phyloP scores from a whole-genome alignment of 1,284 basidiomycete species.

The Phlebopus sp. region DNA sequence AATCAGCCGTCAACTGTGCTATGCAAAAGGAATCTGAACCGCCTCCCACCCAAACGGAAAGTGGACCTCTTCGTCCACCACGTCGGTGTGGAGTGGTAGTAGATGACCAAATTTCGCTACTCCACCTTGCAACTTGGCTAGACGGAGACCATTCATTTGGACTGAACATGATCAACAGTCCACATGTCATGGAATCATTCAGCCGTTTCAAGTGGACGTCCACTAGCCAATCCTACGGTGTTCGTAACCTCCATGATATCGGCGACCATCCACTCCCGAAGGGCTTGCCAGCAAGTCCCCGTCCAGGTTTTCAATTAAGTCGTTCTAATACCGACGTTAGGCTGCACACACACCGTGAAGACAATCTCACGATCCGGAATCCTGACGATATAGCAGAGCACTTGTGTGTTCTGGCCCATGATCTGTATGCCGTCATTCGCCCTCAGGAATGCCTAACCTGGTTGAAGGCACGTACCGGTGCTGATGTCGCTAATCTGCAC shows the following conservation, averaged over 20 bases:
- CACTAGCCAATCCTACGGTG: background rate
- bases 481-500: slow-evolving; percentile 43
- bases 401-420: slow-evolving; percentile 56
- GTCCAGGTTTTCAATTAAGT: slow-evolving; percentile 13
- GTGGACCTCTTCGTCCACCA: slow-evolving; percentile 22
- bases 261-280: slow-evolving; percentile 8
- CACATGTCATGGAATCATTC: slow-evolving; percentile 28
- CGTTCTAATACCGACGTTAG: slow-evolving; percentile 18
- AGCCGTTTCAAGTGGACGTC: slow-evolving; percentile 16
- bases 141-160: slow-evolving; percentile 36
- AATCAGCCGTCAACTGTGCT: no score
- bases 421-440: slow-evolving; percentile 56
- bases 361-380: slow-evolving; percentile 53
- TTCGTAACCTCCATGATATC: background rate
- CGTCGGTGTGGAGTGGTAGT: slow-evolving; percentile 38
- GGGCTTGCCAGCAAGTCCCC: slow-evolving; percentile 13
- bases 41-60: slow-evolving; percentile 11
- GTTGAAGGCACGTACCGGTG: slow-evolving; percentile 40
- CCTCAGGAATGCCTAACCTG: slow-evolving; percentile 62
- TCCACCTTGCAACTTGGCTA: slow-evolving; percentile 39
- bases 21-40: background rate
- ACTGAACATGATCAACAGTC: slow-evolving; percentile 30
- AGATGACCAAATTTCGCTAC: slow-evolving; percentile 41
- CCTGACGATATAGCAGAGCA: slow-evolving; percentile 61
- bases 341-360: slow-evolving; percentile 30